These are phyloP conservation scores for Fraxinus angustifolia DNA, from an alignment of 305 asterid species.

Conservation along the genomic window DNA sequence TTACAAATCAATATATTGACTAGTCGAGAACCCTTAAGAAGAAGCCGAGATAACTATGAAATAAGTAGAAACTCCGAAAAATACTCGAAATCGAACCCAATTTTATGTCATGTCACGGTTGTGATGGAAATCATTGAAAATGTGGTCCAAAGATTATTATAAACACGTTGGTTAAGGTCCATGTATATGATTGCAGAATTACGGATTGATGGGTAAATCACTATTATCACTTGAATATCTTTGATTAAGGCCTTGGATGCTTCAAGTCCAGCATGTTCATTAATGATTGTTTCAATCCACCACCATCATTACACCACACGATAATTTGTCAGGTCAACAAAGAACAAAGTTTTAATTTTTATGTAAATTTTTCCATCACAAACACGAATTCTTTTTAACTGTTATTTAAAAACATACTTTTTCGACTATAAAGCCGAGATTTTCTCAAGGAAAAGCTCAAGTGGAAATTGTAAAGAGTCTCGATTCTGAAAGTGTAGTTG, in stretches of 20 bases:
- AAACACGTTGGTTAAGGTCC: neutral
- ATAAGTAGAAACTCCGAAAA: neutral
- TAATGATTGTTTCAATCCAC: conserved; percentile 24
- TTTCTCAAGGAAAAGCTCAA: neutral
- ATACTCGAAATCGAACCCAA: neutral
- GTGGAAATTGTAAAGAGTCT: neutral
- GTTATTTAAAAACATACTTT: neutral
- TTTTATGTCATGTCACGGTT: neutral
- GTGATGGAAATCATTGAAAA: neutral
- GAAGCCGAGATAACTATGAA: neutral
- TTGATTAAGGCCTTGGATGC: conserved; percentile 26
- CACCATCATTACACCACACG: conserved; percentile 15
- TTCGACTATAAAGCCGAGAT: neutral
- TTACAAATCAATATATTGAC: neutral
- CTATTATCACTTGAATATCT: neutral
- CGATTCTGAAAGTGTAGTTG: neutral
- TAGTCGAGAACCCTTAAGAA: neutral
- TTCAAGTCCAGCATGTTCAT: conserved; percentile 8
- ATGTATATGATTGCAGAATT: neutral
- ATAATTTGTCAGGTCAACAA: neutral
- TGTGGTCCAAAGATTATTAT: neutral
- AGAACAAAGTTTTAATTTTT: neutral
- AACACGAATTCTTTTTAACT: neutral
- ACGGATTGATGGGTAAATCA: conserved; percentile 3
- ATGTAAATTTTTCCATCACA: neutral